phyloP scores from a whole-genome alignment of 2,329 filamentous ascomycete genomes.

The Aureobasidium sp. region DNA sequence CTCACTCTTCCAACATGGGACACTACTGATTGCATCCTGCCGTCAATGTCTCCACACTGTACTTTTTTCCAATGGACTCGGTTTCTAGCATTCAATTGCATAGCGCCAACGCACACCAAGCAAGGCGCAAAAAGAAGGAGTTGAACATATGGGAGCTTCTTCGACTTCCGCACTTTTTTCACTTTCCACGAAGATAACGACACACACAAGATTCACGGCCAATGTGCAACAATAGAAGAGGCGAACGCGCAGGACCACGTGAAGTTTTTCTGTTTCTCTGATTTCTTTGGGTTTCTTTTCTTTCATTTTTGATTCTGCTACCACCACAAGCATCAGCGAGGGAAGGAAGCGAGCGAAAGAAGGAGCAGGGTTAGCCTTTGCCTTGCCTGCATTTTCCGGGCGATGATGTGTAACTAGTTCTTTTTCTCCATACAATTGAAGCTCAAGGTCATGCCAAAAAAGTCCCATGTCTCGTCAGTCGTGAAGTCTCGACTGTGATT shows the following conservation, averaged over 20 bases:
- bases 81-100: neutral
- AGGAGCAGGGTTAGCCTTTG: neutral
- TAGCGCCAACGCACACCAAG: neutral
- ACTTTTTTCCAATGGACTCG: neutral
- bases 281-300: neutral
- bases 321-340: constrained; percentile 6
- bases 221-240: neutral
- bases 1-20: constrained; percentile 3
- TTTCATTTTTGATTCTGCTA: neutral
- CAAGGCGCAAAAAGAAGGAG: neutral
- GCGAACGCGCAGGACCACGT: neutral
- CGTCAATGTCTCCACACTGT: neutral
- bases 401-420: constrained; percentile 8
- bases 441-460: neutral
- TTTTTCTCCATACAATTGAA: neutral
- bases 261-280: constrained; percentile 1
- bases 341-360: neutral
- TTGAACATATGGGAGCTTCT: constrained; percentile 1
- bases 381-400: neutral
- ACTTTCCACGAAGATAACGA: constrained; percentile 8
- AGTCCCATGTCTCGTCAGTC: neutral
- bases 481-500: neutral
- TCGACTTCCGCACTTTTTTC: neutral
- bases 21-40: constrained; percentile 7
- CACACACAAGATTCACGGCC: neutral